A percentile compares a stretch with the other conserved stretches of the same genome.
Conservation (phyloP, 2,329 filamentous ascomycete species). For the Cordyceps tenuipes region DNA sequence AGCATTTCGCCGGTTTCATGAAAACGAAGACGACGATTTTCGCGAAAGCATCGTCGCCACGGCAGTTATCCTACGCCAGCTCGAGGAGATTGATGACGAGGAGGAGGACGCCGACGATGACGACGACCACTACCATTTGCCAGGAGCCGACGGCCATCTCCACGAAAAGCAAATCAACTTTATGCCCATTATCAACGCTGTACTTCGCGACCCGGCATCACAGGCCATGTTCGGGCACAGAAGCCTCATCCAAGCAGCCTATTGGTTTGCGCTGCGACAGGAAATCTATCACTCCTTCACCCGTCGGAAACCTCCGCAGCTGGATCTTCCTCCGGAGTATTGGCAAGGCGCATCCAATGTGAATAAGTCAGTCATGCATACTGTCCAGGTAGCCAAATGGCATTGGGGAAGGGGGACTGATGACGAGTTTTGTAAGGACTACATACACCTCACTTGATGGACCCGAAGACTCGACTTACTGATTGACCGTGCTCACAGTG, state of each 20-base stretch:
- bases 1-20: conserved; percentile 29
- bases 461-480: background rate
- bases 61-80: conserved; percentile 31
- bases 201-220: conserved; percentile 29
- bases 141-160: conserved; percentile 3
- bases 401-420: conserved; percentile 29
- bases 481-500: conserved; percentile 16
- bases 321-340: conserved; percentile 26
- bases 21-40: conserved; percentile 29
- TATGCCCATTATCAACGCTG: conserved; percentile 32
- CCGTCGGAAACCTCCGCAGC: conserved; percentile 28
- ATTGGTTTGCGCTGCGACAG: conserved; percentile 34
- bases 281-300: conserved; percentile 35
- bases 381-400: conserved; percentile 33
- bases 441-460: background rate
- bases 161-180: conserved; percentile 27
- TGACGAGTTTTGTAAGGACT: conserved; percentile 28
- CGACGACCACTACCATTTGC: background rate
- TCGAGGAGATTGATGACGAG: conserved; percentile 34
- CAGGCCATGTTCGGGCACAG: conserved; percentile 27
- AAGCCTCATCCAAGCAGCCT: conserved; percentile 30
- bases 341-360: conserved; percentile 28
- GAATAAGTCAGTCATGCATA: conserved; percentile 33
- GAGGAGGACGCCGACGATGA: conserved; percentile 17
- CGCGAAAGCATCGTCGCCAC: conserved; percentile 33